These are phyloP conservation scores for Arabidopsis lyrata DNA, from an alignment of 441 rosid species.

Conservation along the genomic window DNA sequence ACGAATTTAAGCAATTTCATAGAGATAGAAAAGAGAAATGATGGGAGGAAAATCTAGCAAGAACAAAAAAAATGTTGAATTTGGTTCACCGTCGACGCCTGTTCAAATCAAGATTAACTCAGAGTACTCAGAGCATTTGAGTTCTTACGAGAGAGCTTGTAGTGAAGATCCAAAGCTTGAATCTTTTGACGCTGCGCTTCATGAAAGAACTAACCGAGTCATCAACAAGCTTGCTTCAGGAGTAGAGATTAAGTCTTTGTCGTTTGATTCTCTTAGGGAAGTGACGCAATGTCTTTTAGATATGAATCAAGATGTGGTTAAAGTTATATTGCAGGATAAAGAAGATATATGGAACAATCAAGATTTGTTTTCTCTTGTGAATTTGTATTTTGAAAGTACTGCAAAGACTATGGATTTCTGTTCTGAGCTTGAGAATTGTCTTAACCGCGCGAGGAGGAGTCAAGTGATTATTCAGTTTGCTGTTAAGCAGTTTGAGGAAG, in stretches of 20 bases:
- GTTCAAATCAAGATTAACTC: slow-evolving; percentile 46
- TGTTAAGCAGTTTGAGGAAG: slow-evolving; percentile 59
- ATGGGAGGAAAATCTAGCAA: slow-evolving; percentile 53
- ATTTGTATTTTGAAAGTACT: slow-evolving; percentile 64
- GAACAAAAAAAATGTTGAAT: slow-evolving; percentile 16
- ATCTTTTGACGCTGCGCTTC: slow-evolving; percentile 59
- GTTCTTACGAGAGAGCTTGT: slow-evolving; percentile 66
- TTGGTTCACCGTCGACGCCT: slow-evolving; percentile 41
- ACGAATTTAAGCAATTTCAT: not conserved
- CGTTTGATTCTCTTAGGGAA: slow-evolving; percentile 65
- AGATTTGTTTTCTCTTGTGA: slow-evolving; percentile 61
- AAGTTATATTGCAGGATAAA: slow-evolving; percentile 59
- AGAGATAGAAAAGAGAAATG: slow-evolving; percentile 37
- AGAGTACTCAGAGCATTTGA: slow-evolving; percentile 52
- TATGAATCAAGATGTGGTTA: slow-evolving; percentile 68
- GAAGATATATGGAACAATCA: slow-evolving; percentile 66
- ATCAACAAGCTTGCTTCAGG: slow-evolving; percentile 56
- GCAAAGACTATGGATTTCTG: slow-evolving; percentile 67
- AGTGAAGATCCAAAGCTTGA: slow-evolving; percentile 58
- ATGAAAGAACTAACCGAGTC: slow-evolving; percentile 56
- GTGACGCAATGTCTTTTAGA: slow-evolving; percentile 65
- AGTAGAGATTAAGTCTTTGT: slow-evolving; percentile 56
- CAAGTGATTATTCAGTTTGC: slow-evolving; percentile 65
- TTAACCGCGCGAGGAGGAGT: slow-evolving; percentile 58
- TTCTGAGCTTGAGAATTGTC: slow-evolving; percentile 62